A percentile compares a stretch with the other conserved stretches of the same genome.
Evolutionary conservation across 345 rosid species (phyloP).

Genomic region (Bruguiera parviflora): DNA sequence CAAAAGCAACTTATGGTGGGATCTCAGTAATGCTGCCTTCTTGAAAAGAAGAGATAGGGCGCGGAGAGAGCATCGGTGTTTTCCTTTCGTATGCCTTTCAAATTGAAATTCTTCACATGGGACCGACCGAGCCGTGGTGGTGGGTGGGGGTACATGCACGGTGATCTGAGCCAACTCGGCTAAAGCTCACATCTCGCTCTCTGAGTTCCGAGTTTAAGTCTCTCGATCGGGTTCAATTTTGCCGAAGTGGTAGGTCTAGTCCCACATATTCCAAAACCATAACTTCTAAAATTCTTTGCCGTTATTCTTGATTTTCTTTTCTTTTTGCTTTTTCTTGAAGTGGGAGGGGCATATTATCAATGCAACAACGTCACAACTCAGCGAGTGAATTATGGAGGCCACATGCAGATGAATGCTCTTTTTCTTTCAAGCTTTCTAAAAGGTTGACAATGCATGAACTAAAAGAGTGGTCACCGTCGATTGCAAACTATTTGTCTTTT

Average conservation of each 20-base stretch:
- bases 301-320: neutral
- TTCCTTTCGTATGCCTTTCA: neutral
- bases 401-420: constrained; percentile 8
- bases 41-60: neutral
- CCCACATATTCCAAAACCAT: constrained; percentile 12
- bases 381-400: constrained; percentile 2
- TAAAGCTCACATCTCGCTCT: neutral
- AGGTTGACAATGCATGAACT: neutral
- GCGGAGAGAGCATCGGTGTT: neutral
- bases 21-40: constrained; percentile 19
- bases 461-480: neutral
- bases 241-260: neutral
- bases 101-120: constrained; percentile 21
- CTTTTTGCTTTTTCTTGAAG: neutral
- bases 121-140: constrained; percentile 11
- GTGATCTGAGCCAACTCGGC: constrained; percentile 6
- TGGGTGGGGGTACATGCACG: neutral
- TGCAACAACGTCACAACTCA: neutral
- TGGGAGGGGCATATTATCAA: neutral
- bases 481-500: neutral
- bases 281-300: neutral
- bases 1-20: constrained; percentile 32
- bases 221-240: constrained; percentile 4
- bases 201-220: neutral
- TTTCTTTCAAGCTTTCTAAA: constrained; percentile 2